A percentile compares a stretch with the other conserved stretches of the same genome.
phyloP scores from a whole-genome alignment of 1,284 basidiomycete species.

The Inonotus hispidus region DNA sequence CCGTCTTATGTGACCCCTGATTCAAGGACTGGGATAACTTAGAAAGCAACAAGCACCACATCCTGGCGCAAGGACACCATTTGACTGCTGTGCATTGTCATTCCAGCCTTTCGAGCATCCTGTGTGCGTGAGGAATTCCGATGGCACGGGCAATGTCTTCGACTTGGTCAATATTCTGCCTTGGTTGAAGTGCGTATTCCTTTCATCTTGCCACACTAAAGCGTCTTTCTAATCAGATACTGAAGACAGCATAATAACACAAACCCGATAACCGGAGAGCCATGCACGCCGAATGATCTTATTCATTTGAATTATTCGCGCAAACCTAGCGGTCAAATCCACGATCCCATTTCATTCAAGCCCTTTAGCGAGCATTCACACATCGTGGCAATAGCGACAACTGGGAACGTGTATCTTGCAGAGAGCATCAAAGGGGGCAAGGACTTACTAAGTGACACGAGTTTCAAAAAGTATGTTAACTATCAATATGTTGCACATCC shows the following conservation, averaged over 20 bases:
- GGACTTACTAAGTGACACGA: slow-evolving; percentile 82
- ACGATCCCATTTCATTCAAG: slow-evolving; percentile 92
- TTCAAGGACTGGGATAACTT: slow-evolving; percentile 3
- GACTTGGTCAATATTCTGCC: slow-evolving; percentile 89
- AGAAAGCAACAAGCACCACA: slow-evolving; percentile 65
- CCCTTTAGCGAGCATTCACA: slow-evolving; percentile 89
- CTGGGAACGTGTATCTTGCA: slow-evolving; percentile 87
- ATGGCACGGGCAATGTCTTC: slow-evolving; percentile 78
- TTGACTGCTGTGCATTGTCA: slow-evolving; percentile 90
- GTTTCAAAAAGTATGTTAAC: slow-evolving; percentile 69
- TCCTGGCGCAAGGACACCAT: slow-evolving; percentile 64
- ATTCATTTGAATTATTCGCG: slow-evolving; percentile 86
- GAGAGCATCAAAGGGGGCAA: slow-evolving; percentile 86
- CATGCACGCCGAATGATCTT: slow-evolving; percentile 73
- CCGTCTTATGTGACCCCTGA: neutral
- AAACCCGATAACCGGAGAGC: slow-evolving; percentile 85
- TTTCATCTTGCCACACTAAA: slow-evolving; percentile 10
- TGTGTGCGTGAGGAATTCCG: slow-evolving; percentile 77
- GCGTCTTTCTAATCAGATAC: slow-evolving; percentile 12
- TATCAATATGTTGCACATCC: too few relatives aligned
- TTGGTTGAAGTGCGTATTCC: slow-evolving; percentile 76
- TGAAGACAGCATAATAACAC: slow-evolving; percentile 67
- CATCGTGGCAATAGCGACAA: slow-evolving; percentile 84
- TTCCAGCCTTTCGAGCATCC: slow-evolving; percentile 89
- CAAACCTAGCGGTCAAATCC: slow-evolving; percentile 73